Base-by-base conservation (phyloP, 257 asterid species). In the Solanum bulbocastanum region DNA sequence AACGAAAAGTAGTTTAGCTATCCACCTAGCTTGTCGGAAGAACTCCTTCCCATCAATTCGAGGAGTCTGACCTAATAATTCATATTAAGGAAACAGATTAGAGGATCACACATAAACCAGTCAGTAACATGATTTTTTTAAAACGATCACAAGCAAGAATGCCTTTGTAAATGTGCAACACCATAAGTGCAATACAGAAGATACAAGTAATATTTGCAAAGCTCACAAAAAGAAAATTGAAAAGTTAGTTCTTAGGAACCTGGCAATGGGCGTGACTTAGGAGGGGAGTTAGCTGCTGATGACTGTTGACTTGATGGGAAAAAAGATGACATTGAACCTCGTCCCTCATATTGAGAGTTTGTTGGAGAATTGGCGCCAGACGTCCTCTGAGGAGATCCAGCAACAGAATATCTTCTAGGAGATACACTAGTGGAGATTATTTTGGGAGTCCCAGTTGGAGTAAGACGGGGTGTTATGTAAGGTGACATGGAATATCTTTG, bases 241-340 rank as follows among this genome's bases (percentile, higher is more conserved):
- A 10, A 75, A 40, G 23, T 40, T 33, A 78, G 60, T 78, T 44
- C 2, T 23, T 15, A n/a, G 60, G 22, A 40, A 95, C 99, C 99
- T 94, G 98, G 92, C 81, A 90, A 36, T 42, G 96, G 93, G 84
- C 96, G 98, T 27, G 92, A 94, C 10, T 92, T 94, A 78, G 98
- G 98, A 87, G 98, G 99, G 87, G 99, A 95, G 94, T 92, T 97
- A 35, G 99, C 98, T 36, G 98, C 99, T 16, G 99, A 95, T 8
- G 99, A 97, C 90, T 93, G 98, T 91, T 94, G 99, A 89, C 98
- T 95, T 91, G 99, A 97, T 15, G 99, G 93, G 84, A 93, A 97
- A 96, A 93, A 97, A 65, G 98, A 93, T 25, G 99, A 94, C 68
- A 93, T 85, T 72, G 98, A 92, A 33, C 97, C 98, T 23, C 94